phyloP scores from a whole-genome alignment of 495 filamentous ascomycete genomes.

The Hamigera avellanea region DNA sequence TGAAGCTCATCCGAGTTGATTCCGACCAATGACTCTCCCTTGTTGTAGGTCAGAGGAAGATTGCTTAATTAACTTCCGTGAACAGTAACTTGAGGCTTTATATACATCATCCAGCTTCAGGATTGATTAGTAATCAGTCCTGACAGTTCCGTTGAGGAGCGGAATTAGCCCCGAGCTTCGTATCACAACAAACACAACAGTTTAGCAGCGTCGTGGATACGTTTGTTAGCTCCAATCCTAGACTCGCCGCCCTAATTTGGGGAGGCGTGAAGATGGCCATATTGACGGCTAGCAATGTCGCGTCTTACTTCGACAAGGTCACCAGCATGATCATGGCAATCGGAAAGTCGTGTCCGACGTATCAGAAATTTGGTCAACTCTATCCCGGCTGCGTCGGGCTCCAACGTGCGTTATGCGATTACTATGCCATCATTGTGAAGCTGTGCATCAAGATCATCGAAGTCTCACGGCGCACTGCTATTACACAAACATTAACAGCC shows the following conservation, averaged over 20 bases:
- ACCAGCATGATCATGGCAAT: slow-evolving; percentile 18
- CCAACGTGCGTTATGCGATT: slow-evolving; percentile 19
- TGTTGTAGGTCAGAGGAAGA: no score
- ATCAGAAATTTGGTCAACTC: slow-evolving; percentile 18
- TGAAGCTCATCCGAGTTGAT: no score
- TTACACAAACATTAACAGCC: not conserved
- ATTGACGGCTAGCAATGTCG: slow-evolving; percentile 14
- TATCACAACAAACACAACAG: slow-evolving; percentile 17
- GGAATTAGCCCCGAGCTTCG: no score
- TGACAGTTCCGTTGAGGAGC: no score
- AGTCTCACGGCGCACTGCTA: slow-evolving; percentile 4
- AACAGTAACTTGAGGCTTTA: no score
- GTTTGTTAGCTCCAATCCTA: slow-evolving; percentile 20
- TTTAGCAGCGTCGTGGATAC: slow-evolving; percentile 20
- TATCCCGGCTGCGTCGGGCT: slow-evolving; percentile 16
- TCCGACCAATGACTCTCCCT: no score
- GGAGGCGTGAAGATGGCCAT: slow-evolving; percentile 20
- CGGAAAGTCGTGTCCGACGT: slow-evolving; percentile 16
- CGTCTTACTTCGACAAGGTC: slow-evolving; percentile 24
- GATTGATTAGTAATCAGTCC: no score
- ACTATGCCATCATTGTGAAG: slow-evolving; percentile 21
- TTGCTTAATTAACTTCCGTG: no score
- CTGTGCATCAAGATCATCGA: slow-evolving; percentile 19
- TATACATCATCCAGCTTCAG: no score
- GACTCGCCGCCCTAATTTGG: slow-evolving; percentile 26